Base-by-base conservation (phyloP, 192 early-diverging fungal genomes). In the Spizellomyces sp. region DNA sequence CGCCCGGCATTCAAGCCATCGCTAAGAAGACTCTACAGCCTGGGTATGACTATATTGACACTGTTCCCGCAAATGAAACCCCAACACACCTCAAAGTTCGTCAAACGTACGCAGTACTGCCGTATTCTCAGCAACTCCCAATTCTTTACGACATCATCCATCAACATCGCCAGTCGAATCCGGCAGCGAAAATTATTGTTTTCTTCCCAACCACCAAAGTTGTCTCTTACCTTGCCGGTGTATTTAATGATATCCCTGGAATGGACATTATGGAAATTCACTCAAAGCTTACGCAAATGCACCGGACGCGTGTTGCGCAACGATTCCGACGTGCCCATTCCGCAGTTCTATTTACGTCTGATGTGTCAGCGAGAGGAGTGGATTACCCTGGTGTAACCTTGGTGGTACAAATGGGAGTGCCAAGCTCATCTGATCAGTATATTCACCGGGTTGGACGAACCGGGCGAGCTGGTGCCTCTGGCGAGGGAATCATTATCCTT, bases 371-470 rank as follows among this genome's bases (percentile, higher is more conserved):
- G 48, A 92, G 97, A 67, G 97, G 97, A 52, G 93, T 99, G 36
- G 97, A 99, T 78, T 98, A 97, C 66, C 96, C 96, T 12, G 89
- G 90, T 75, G 96, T 99, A 6, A 88, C 88, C 0, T 83, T 96
- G 58, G 95, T 99, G 19, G 68, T 99, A 48, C 95, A 98, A 78
- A 74, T 95, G 45, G 96, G 95, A 66, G 81, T 93, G 0, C 93
- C 97, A 22, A 84, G 89, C 7, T 83, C 87, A 44, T 73, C 85
- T 43, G 94, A 96, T 70, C 90, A 94, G 71, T 99, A 99, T 64
- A 92, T 99, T 58, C 97, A 99, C 80, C 90, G 97, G 52, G 80
- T 99, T 56, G 97, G 97, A 5, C 90, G 97, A 70, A 98, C 97
- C 14, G 97, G 96, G 45, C 93, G 97, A 66, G 97, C 97, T 21